phyloP scores from a whole-genome alignment of 2,329 filamentous ascomycete species.

The Alternaria atra region DNA sequence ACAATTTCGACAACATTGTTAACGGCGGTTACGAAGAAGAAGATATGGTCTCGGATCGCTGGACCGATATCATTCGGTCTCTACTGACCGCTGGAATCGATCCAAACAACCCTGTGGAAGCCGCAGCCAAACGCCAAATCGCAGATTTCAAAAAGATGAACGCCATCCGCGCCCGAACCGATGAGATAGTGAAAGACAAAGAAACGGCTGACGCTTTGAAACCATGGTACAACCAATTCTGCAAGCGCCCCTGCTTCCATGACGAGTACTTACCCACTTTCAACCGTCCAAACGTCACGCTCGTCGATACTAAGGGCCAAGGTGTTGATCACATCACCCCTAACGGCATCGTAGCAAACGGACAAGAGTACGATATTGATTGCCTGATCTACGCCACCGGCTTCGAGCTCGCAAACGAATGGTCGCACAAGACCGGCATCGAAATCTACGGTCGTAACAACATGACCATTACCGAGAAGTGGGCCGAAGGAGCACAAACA shows the following conservation, averaged over 20 bases:
- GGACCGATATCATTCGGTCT: conserved; percentile 51
- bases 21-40: conserved; percentile 36
- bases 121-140: not conserved
- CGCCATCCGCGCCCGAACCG: conserved; percentile 57
- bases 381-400: conserved; percentile 60
- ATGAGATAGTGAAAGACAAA: conserved; percentile 63
- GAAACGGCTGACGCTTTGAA: conserved; percentile 63
- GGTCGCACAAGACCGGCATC: conserved; percentile 45
- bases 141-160: conserved; percentile 55
- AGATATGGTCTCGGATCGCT: conserved; percentile 62
- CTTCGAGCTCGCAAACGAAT: conserved; percentile 48
- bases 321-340: conserved; percentile 55
- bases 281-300: conserved; percentile 66
- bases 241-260: conserved; percentile 71
- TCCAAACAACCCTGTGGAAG: conserved; percentile 1
- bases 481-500: conserved; percentile 58
- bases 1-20: conserved; percentile 57
- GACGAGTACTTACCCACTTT: conserved; percentile 68
- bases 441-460: conserved; percentile 58
- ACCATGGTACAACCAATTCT: conserved; percentile 69
- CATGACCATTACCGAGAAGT: conserved; percentile 58
- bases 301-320: conserved; percentile 67
- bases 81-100: conserved; percentile 20
- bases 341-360: conserved; percentile 59
- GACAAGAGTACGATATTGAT: conserved; percentile 60